phyloP scores from a whole-genome alignment of 2,329 filamentous ascomycete genomes.

The Nigrospora oryzae region DNA sequence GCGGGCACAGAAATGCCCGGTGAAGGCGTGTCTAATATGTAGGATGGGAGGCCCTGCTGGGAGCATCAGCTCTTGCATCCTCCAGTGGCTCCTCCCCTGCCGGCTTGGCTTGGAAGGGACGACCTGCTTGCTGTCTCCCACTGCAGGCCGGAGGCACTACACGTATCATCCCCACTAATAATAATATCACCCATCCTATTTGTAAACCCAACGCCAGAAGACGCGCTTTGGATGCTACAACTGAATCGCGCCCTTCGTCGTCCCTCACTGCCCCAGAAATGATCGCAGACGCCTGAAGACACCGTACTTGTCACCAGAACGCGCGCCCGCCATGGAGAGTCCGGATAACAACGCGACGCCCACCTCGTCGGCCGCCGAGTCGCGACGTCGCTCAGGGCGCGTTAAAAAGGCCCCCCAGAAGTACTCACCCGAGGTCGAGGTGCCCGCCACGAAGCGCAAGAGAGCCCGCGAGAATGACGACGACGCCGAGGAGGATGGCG shows the following conservation, averaged over 20 bases:
- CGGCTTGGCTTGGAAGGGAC: too few relatives aligned
- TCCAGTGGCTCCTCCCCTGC: too few relatives aligned
- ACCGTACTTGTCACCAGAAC: conserved; percentile 28
- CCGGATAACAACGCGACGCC: conserved; percentile 47
- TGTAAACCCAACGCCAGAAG: too few relatives aligned
- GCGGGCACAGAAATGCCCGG: too few relatives aligned
- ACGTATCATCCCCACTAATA: too few relatives aligned
- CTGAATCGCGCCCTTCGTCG: not conserved
- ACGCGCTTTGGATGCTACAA: too few relatives aligned
- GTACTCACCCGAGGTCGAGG: conserved; percentile 41
- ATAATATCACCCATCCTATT: too few relatives aligned
- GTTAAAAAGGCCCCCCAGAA: conserved; percentile 53
- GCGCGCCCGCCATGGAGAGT: conserved; percentile 41
- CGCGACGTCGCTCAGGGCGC: conserved; percentile 62
- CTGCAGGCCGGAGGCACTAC: too few relatives aligned
- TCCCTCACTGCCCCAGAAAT: conserved; percentile 7
- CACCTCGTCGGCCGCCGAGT: conserved; percentile 40
- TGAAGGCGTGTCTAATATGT: too few relatives aligned
- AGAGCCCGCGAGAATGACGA: conserved; percentile 36
- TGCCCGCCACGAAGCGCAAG: conserved; percentile 48
- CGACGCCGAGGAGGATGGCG: conserved; percentile 37
- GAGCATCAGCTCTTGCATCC: too few relatives aligned
- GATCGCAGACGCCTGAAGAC: conserved; percentile 15
- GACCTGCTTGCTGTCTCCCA: too few relatives aligned
- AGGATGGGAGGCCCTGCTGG: too few relatives aligned